Base-by-base conservation (phyloP, 2,329 filamentous ascomycete species). In the Ceratocystis destructans region DNA sequence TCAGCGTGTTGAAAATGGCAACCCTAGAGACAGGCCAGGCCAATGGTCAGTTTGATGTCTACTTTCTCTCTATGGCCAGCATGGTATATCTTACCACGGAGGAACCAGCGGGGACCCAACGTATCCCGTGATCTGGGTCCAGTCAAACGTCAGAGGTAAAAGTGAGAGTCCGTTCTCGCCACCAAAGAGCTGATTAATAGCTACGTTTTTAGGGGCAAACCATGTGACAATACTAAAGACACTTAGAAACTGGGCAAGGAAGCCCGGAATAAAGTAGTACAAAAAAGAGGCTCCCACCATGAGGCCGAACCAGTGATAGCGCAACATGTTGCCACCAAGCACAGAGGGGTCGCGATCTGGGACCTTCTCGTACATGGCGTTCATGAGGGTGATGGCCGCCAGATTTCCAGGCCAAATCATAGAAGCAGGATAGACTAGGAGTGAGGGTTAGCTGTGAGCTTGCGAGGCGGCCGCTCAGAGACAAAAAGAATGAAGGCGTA, bases 401-500 rank as follows among this genome's bases (percentile, higher is more conserved):
- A 90, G 77, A 62, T 83, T 87, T 1, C 78, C 79, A 0, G 87
- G 87, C 87, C 87, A 90, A 67, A 90, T 88, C 85, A 90, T 88
- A 8, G 87, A 83, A 0, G 86, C 84, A 2, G 83, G 83, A 70
- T 85, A 84, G 10, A 84, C 80, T 82, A 65, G 5, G 22, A 25
- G 20, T 2, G 28, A n/a, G 53, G 22, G 17, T 17, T 22, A 53
- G 7, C 10, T 7, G 22, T 50, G n/a, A 4, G 33, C 5, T n/a
- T 5, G 28, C 37, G 15, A 46, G 15, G 50, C 5, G 2, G 10
- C 12, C 20, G 10, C 12, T 22, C 7, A 8, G 31, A 59, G 10
- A 22, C 2, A 10, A 5, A 0, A 25, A 5, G 0, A 41, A 57
- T 12, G 12, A 1, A 44, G 5, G 69, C 78, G 69, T 68, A 82